Base-by-base conservation (phyloP, 2,329 filamentous ascomycete genomes). In the Colletotrichum sp. region DNA sequence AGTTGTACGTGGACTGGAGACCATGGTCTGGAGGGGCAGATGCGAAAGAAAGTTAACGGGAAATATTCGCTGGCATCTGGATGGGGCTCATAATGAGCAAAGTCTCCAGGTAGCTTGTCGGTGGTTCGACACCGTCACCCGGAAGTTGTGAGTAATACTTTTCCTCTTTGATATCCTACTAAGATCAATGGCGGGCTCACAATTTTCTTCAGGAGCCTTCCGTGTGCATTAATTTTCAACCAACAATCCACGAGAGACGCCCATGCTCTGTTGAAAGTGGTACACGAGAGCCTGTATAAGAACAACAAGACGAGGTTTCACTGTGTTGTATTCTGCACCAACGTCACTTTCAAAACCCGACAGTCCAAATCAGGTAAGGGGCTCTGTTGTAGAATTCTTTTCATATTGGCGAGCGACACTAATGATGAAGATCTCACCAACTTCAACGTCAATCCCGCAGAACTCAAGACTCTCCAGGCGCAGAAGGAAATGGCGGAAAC, bases 91-190 rank as follows among this genome's bases (percentile, higher is more conserved):
- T 24, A 34, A n/a, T 15, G 57, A 59, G 57, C 31, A 34, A 33
- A 59, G 57, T 7, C 31, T 59, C 6, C 18, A 34, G 8, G 57
- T 59, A 1, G 18, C 31, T n/a, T 59, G 57, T 59, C 31, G 57
- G 5, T 59, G 57, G 57, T 59, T 59, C 8, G 18, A 33, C 27
- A 33, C 6, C 5, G 31, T 13, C 2, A 33, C 18, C 29, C 18
- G 12, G 5, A 5, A n/a, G 9, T 31, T 9, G 57, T 59, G 31
- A 34, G 57, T 33, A 6, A 6, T 6, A 0, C 29, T n/a, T 5
- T 13, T 27, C 11, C 57, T 8, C 6, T 34, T 12, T 31, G 21
- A 2, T n/a, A 15, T 6, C 2, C 15, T 0, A 6, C 4, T 15
- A 29, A n/a, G 24, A 24, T 24, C 24, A 24, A 24, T 24, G 24